Evolutionary conservation across 192 early-diverging fungal genomes (phyloP), one percentile per base, ranked within the genome.

Genomic region (Backusella liffmaniae): DNA sequence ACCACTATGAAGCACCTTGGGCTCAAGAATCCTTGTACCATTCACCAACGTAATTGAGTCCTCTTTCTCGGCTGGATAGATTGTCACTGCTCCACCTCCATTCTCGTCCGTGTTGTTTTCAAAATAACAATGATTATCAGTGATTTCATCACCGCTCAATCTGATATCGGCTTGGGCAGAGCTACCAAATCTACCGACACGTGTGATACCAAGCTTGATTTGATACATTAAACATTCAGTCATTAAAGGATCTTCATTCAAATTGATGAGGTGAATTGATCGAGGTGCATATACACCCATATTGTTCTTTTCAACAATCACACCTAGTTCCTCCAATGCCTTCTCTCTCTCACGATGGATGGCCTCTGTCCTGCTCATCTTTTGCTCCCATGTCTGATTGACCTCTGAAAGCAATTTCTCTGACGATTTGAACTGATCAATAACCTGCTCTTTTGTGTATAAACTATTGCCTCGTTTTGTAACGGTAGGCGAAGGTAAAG

Each of bases 361-460:
- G 51, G 78, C 72, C 76, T 90, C 86, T 13, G 92, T 90, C 73
- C 83, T 82, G 15, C 77, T 73, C 73, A 95, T 80, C 77, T 93
- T 95, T 21, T 92, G 87, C 74, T 94, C 94, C 88, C 90, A 95
- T 36, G 89, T 88, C 79, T 90, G 84, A 72, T 91, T 93, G 13
- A 95, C 78, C 81, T 93, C 89, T 9, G 81, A 86, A n/a, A 95
- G 85, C 21, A 95, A 83, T 77, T 95, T 95, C 67, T 95, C 92
- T 68, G 85, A 88, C 6, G 94, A 88, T 0, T 84, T 73, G 44
- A 95, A 80, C 83, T 91, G 91, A 37, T 95, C 94, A 59, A 86
- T 82, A 32, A 95, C 79, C 66, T 82, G 78, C 21, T 77, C 76
- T 35, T 49, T 79, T 16, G 82, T 80, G 15, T 80, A 42, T 44